Evolutionary conservation across 2,329 filamentous ascomycete genomes (phyloP).

Genomic region (Colletotrichum sp.): DNA sequence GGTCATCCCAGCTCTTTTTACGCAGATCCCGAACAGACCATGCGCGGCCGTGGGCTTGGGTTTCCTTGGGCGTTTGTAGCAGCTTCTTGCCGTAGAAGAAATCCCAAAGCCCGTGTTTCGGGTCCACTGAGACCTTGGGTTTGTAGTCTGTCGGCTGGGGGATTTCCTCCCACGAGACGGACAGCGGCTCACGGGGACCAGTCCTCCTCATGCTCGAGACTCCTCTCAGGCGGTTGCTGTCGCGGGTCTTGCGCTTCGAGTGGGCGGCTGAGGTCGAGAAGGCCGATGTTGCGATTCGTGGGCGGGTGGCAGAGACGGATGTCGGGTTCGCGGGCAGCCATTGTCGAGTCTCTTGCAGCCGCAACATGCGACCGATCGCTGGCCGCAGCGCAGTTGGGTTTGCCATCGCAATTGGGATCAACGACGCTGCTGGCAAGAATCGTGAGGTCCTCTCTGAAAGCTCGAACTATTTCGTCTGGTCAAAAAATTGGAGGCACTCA

Average conservation of each 20-base stretch:
- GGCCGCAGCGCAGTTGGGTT: constrained; percentile 32
- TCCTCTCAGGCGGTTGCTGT: constrained; percentile 81
- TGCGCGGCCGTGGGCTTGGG: constrained; percentile 74
- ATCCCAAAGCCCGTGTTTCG: constrained; percentile 86
- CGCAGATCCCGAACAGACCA: constrained; percentile 90
- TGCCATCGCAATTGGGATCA: constrained; percentile 30
- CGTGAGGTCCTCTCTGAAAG: constrained; percentile 4
- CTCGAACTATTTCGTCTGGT: constrained; percentile 16
- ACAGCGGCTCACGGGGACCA: constrained; percentile 76
- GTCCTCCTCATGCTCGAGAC: constrained; percentile 82
- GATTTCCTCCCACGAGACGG: constrained; percentile 73
- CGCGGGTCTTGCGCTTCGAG: constrained; percentile 61
- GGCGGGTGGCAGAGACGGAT: background rate
- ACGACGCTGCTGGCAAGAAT: constrained; percentile 3
- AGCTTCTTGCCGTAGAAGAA: constrained; percentile 81
- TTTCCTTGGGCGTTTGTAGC: constrained; percentile 75
- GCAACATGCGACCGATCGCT: constrained; percentile 32
- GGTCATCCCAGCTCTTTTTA: constrained; percentile 89
- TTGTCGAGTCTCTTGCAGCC: constrained; percentile 12
- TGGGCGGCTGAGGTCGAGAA: constrained; percentile 63
- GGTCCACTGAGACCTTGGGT: constrained; percentile 64
- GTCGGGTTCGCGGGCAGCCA: background rate
- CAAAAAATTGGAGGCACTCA: constrained; percentile 4
- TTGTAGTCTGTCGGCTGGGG: constrained; percentile 74
- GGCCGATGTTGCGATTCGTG: constrained; percentile 25